Evolutionary conservation across 2,329 filamentous ascomycete genomes (phyloP), one percentile per base, ranked within the genome.

Genomic region (Phaeoacremonium minimum): DNA sequence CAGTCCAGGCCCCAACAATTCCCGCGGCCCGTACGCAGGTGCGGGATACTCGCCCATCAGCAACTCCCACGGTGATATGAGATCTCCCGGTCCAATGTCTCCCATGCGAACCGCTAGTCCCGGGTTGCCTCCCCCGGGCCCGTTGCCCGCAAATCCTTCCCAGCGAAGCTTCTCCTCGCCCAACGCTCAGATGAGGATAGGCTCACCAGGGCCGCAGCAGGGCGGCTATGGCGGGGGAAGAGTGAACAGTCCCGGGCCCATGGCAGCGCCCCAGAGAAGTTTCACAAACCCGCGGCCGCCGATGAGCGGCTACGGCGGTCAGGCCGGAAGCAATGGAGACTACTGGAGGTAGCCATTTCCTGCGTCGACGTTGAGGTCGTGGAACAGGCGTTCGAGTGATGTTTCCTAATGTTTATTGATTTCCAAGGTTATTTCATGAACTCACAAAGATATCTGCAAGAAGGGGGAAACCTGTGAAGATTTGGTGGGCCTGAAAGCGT

Each of bases 81-180:
- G 32, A 11, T 26, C 32, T 31, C 18, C 19, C 41, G 13, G n/a
- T 14, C 32, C 18, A n/a, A 26, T n/a, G n/a, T 26, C 32, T 31
- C 18, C 19, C 41, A 12, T n/a, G 16, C 32, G 32, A n/a, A 26
- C 9, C 28, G 30, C 26, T 32, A 18, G 37, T 19, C 18, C 28
- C 14, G 46, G 50, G 4, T 12, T 46, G 15, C 47, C 38, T 14
- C 44, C 38, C 5, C 40, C 43, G 19, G 49, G 43, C 28, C 45
- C 44, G 14, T 29, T 42, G 20, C 41, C 42, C 15, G 33, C 38
- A 6, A 49, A 51, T 20, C 52, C 52, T 13, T 39, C 44, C 8
- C 47, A 51, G 32, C 51, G 52, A 17, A 53, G 46, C 37, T 55
- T 51, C 35, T 51, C 57, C 12, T 46, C 40, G 11, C 56, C 52